Evolutionary conservation across 208 protist genomes (phyloP).

Genomic region (Trypanosoma scelopori): DNA sequence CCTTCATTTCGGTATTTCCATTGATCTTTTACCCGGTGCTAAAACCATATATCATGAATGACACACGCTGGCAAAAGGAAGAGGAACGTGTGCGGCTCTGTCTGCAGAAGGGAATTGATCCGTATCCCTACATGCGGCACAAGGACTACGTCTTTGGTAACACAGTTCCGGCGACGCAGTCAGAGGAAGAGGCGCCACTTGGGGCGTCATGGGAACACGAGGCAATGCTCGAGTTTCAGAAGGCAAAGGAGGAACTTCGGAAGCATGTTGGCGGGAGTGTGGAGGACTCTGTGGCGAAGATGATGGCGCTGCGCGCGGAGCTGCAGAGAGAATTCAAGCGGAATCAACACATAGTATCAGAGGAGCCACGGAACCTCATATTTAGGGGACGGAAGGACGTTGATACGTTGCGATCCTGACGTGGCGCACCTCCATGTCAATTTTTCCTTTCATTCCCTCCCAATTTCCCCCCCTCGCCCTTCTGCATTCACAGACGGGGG

Average conservation of each 20-base stretch:
- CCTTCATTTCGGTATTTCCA: constrained; percentile 45
- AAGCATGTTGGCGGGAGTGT: constrained; percentile 63
- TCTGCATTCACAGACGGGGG: too few relatives aligned
- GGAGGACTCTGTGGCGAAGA: constrained; percentile 64
- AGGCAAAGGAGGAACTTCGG: constrained; percentile 70
- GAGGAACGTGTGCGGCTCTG: constrained; percentile 86
- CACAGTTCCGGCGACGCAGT: constrained; percentile 31
- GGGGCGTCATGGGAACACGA: constrained; percentile 57
- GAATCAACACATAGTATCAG: constrained; percentile 21
- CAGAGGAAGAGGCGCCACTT: constrained; percentile 46
- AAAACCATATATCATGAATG: constrained; percentile 57
- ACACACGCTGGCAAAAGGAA: constrained; percentile 51
- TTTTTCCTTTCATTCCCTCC: constrained; percentile 15
- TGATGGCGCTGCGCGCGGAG: constrained; percentile 53
- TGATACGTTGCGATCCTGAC: constrained; percentile 39
- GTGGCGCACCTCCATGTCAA: not conserved
- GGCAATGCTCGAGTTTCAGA: constrained; percentile 53
- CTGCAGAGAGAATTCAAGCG: constrained; percentile 36
- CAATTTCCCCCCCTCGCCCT: too few relatives aligned
- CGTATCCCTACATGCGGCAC: constrained; percentile 84
- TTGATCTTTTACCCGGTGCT: constrained; percentile 64
- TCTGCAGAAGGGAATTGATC: constrained; percentile 90
- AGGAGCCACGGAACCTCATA: constrained; percentile 58
- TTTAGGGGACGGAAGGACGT: constrained; percentile 47
- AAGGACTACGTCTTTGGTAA: constrained; percentile 87